phyloP scores from a whole-genome alignment of 495 filamentous ascomycete species.

The Xylaria sp. region DNA sequence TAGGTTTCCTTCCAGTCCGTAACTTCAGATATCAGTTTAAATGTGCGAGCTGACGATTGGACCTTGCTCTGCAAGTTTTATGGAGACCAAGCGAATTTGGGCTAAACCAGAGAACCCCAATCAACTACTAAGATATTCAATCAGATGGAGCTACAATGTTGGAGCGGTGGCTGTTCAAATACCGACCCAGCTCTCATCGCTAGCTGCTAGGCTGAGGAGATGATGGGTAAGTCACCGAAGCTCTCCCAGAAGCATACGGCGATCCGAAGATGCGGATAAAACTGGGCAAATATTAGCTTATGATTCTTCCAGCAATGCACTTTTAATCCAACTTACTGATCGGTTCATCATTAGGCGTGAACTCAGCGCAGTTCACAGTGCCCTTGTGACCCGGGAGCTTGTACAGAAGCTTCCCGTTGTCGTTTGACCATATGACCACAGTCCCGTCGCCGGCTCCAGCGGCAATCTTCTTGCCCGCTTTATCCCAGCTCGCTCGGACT shows the following conservation, averaged over 20 bases:
- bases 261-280: slow-evolving; percentile 84
- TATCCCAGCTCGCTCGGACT: slow-evolving; percentile 88
- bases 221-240: slow-evolving; percentile 20
- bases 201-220: not conserved
- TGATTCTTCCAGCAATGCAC: not conserved
- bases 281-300: slow-evolving; percentile 60
- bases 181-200: not conserved
- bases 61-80: not conserved
- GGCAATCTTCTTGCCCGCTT: slow-evolving; percentile 82
- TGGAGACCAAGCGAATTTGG: not conserved
- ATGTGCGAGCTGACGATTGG: not conserved
- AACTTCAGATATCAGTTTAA: not conserved
- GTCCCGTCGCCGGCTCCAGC: slow-evolving; percentile 90
- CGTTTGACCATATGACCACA: slow-evolving; percentile 87
- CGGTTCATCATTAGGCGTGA: slow-evolving; percentile 81
- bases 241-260: slow-evolving; percentile 78
- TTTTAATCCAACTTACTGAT: slow-evolving; percentile 76
- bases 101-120: not conserved
- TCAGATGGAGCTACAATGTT: not conserved
- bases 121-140: not conserved
- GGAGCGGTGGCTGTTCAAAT: not conserved
- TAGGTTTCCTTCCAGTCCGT: not conserved
- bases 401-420: slow-evolving; percentile 84
- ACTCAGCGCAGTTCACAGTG: slow-evolving; percentile 92
- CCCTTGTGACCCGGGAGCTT: slow-evolving; percentile 96